Percentiles rank a stretch among this genome's conserved stretches.
Conservation (phyloP, 768 basidiomycete species). For the Trichaptum fuscoviolaceum region DNA sequence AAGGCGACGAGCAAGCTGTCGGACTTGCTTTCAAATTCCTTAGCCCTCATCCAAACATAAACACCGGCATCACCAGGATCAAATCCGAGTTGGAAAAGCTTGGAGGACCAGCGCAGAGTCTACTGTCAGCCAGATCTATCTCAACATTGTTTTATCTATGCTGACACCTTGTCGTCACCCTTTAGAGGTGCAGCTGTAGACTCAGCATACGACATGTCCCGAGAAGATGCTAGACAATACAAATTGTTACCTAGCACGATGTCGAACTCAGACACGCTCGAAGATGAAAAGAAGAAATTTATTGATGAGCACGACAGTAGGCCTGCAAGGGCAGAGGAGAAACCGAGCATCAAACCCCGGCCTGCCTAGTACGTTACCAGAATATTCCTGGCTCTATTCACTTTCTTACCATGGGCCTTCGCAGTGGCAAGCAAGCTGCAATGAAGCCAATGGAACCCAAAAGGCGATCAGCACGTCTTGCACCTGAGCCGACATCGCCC, state of each 20-base stretch:
- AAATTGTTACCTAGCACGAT: too few relatives aligned
- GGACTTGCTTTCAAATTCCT: background rate
- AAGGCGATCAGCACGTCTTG: background rate
- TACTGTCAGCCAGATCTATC: background rate
- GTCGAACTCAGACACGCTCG: too few relatives aligned
- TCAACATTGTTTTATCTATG: background rate
- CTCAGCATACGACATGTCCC: too few relatives aligned
- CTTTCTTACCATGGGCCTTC: background rate
- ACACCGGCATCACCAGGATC: background rate
- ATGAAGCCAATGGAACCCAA: background rate
- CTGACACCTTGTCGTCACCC: too few relatives aligned
- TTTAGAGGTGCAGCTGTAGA: background rate
- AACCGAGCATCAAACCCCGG: background rate
- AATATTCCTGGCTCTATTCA: background rate
- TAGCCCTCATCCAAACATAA: background rate
- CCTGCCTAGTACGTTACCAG: background rate
- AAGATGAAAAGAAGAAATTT: too few relatives aligned
- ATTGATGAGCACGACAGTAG: background rate
- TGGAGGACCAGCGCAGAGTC: background rate
- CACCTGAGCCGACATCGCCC: background rate
- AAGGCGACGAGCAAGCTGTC: background rate
- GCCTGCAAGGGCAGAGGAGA: background rate
- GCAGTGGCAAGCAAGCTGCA: background rate
- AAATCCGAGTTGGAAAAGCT: background rate
- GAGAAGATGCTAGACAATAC: too few relatives aligned